Evolutionary conservation across 176 grass and related monocot genomes (phyloP), one percentile per base, ranked within the genome.

Genomic region (Avena eriantha): DNA sequence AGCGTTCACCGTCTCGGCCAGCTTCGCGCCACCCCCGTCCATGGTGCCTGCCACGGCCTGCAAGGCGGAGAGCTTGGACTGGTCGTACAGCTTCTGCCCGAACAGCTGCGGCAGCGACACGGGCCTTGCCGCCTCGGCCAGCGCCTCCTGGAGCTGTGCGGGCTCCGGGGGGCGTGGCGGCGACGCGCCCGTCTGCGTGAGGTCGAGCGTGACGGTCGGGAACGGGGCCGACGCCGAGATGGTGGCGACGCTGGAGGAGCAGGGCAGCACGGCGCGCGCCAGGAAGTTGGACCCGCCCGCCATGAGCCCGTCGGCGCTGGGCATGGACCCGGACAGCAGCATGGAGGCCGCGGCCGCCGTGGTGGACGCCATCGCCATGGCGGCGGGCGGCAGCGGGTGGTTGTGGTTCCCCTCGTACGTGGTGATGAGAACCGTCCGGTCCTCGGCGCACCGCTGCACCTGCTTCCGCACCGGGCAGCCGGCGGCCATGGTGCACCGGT

Each of bases 401-500:
- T 92, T 98, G 91, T 98, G 95, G 15, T 55, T 85, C 2, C 93
- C 93, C 80, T 95, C 91, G 68, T 98, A 98, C 75, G 93, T 98
- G 16, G 95, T 95, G 56, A 92, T 89, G 83, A 98, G 60, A 23
- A 95, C 92, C 77, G 95, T 85, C 49, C 54, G 82, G 80, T 98
- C 95, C 69, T 98, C 93, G 0, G 91, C 93, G 36, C 95, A 98
- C 26, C 95, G 75, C 81, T 98, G 95, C 6, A 97, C 95, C 86
- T 98, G 93, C 83, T 98, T 98, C 53, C 93, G 95, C 12, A 98
- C 95, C 5, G 93, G 89, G 80, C 95, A 98, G 67, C 85, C 89
- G 77, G 87, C 91, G 15, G 93, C 89, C 95, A 98, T 95, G 80
- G 93, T 95, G 89, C 95, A 98, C 4, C 91, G 87, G 89, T 95